These are phyloP conservation scores for Medicago arabica DNA, from an alignment of 306 rosid genomes.

Conservation along the genomic window DNA sequence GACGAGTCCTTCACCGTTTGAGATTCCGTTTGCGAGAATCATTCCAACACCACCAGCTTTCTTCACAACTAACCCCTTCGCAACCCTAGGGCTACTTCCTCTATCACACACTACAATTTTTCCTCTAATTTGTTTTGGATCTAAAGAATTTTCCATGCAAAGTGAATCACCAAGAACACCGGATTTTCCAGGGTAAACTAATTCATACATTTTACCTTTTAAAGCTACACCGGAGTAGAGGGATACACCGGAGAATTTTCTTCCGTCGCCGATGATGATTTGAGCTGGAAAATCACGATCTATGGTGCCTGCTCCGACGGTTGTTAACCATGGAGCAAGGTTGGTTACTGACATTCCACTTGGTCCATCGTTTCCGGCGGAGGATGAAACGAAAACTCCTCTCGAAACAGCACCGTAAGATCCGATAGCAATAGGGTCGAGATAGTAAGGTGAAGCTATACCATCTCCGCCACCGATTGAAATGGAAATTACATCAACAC, in stretches of 20 bases:
- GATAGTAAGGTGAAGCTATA: conserved; percentile 72
- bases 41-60: conserved; percentile 91
- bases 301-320: conserved; percentile 92
- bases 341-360: conserved; percentile 83
- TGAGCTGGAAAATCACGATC: conserved; percentile 85
- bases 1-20: conserved; percentile 86
- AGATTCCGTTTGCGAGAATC: conserved; percentile 78
- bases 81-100: conserved; percentile 83
- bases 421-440: conserved; percentile 90
- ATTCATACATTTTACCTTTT: conserved; percentile 64
- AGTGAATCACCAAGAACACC: conserved; percentile 70
- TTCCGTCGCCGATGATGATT: conserved; percentile 64
- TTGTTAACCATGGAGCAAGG: conserved; percentile 82
- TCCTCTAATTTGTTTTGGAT: conserved; percentile 65
- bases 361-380: conserved; percentile 89
- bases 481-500: conserved; percentile 82
- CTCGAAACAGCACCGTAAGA: conserved; percentile 77
- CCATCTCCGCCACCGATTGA: conserved; percentile 93
- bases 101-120: conserved; percentile 86
- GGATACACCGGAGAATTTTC: conserved; percentile 71
- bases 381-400: conserved; percentile 80
- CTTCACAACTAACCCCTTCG: conserved; percentile 81
- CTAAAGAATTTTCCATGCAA: conserved; percentile 84
- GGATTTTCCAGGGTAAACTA: conserved; percentile 81
- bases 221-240: conserved; percentile 73